Evolutionary conservation across 2,329 filamentous ascomycete genomes (phyloP), one percentile per base, ranked within the genome.

Genomic region (Tolypocladium nubicola): DNA sequence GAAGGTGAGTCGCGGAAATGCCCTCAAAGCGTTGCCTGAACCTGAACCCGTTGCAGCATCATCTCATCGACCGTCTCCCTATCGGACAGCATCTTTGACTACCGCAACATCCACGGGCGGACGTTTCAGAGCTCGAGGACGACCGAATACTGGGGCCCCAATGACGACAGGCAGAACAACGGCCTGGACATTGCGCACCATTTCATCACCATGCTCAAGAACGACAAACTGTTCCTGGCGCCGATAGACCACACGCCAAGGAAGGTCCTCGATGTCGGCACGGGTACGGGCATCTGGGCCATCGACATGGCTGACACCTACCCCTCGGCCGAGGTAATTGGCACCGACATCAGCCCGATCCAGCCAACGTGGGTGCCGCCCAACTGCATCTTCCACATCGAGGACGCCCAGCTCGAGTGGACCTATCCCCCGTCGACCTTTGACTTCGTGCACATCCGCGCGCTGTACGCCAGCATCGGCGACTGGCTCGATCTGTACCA

Each of bases 381-480:
- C 19, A 63, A 61, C 35, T 57, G 54, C 43, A 16, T 39, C 26
- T 69, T 69, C 45, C 63, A 67, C 39, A 65, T 74, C 57, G 73
- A 69, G 52, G 71, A 69, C 59, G 67, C 57, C 59, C 66, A 59
- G 50, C 65, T 54, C 35, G 64, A 62, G 30, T 70, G 68, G 68
- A 70, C 66, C 1, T 70, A 66, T 43, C 53, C 57, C 38, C 53
- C 56, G 7, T 58, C 62, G 57, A 68, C 74, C 37, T 81, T 83
- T 63, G 83, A 86, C 68, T 82, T 79, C 61, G 78, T 87, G 56
- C 85, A 86, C 65, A 78, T 80, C 9, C 78, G 80, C 37, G 74
- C 80, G 62, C 71, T 86, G 61, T 72, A 77, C 4, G 84, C 83
- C 30, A 77, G 77, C 57, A 78, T 86, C 57, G 68, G 72, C 3